Evolutionary conservation across 495 filamentous ascomycete genomes (phyloP).

Genomic region (Chaetomium tenue): DNA sequence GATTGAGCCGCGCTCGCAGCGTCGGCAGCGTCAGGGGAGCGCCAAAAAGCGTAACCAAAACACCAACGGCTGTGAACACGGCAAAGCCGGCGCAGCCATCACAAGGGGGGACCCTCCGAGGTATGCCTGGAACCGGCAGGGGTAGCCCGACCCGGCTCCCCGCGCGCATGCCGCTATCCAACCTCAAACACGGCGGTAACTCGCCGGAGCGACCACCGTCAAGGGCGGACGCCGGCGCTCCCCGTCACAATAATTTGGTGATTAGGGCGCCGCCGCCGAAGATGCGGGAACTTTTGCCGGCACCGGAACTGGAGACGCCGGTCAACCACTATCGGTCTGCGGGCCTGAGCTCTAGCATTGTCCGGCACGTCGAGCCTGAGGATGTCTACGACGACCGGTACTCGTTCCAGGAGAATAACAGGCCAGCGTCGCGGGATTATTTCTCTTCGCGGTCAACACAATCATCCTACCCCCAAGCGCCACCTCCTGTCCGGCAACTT

Average conservation of each 20-base stretch:
- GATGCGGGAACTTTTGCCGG: conserved; percentile 75
- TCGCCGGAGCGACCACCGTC: conserved; percentile 70
- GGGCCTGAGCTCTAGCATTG: conserved; percentile 64
- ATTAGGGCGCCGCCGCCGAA: conserved; percentile 74
- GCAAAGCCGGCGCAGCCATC: conserved; percentile 33
- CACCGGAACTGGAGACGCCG: conserved; percentile 65
- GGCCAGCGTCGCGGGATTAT: conserved; percentile 34
- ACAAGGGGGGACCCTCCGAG: conserved; percentile 21
- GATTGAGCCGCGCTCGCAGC: conserved; percentile 42
- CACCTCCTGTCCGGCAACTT: conserved; percentile 55
- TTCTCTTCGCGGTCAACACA: conserved; percentile 30
- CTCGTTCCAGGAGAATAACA: conserved; percentile 31
- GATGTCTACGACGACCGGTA: conserved; percentile 75
- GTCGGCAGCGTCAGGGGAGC: conserved; percentile 42
- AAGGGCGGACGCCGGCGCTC: conserved; percentile 33
- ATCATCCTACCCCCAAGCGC: conserved; percentile 38
- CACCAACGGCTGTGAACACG: conserved; percentile 51
- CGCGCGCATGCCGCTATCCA: conserved; percentile 72
- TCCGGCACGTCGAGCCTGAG: conserved; percentile 76
- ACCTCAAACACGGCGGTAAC: conserved; percentile 77
- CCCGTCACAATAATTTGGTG: conserved; percentile 47
- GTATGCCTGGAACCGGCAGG: conserved; percentile 33
- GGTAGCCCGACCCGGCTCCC: conserved; percentile 77
- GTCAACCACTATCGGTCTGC: conserved; percentile 59
- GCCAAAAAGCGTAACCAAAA: conserved; percentile 62